A percentile compares a stretch with the other conserved stretches of the same genome.
These are phyloP conservation scores for Emergomyces orientalis DNA, from an alignment of 2,329 filamentous ascomycete species.

Conservation along the genomic window DNA sequence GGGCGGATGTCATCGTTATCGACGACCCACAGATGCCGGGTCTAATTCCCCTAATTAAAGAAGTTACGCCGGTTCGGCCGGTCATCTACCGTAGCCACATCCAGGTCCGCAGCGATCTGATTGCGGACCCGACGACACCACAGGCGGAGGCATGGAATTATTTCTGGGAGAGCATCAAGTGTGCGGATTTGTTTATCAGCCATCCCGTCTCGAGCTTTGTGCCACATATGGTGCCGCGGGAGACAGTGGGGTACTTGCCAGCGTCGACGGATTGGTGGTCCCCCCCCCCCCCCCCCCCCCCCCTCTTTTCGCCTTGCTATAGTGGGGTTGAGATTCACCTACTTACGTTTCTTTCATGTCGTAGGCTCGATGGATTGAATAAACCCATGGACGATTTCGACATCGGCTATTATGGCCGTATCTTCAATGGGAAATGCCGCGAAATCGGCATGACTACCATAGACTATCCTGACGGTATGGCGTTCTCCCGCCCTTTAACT, in stretches of 20 bases:
- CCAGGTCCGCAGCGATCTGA: conserved; percentile 67
- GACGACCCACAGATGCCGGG: conserved; percentile 81
- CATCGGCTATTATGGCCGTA: conserved; percentile 60
- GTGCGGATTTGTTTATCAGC: conserved; percentile 69
- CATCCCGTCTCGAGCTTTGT: conserved; percentile 72
- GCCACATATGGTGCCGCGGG: conserved; percentile 54
- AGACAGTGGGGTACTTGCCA: conserved; percentile 65
- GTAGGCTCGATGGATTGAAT: conserved; percentile 66
- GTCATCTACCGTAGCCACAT: conserved; percentile 77
- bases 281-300: not conserved
- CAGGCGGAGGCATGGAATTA: conserved; percentile 67
- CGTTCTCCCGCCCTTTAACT: not conserved
- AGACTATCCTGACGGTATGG: conserved; percentile 30
- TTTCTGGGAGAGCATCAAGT: conserved; percentile 61
- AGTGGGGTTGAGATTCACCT: conserved; percentile 4
- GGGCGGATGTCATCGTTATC: conserved; percentile 66
- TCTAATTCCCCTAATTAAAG: conserved; percentile 66
- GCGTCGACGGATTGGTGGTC: conserved; percentile 68
- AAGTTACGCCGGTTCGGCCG: conserved; percentile 59
- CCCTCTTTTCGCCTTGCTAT: not conserved
- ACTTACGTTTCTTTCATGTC: conserved; percentile 17
- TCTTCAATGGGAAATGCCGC: conserved; percentile 57
- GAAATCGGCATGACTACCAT: conserved; percentile 43
- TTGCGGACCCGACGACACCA: conserved; percentile 52
- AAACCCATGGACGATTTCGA: conserved; percentile 64